Evolutionary conservation across 2,329 filamentous ascomycete genomes (phyloP).

Genomic region (Fusarium sp.): DNA sequence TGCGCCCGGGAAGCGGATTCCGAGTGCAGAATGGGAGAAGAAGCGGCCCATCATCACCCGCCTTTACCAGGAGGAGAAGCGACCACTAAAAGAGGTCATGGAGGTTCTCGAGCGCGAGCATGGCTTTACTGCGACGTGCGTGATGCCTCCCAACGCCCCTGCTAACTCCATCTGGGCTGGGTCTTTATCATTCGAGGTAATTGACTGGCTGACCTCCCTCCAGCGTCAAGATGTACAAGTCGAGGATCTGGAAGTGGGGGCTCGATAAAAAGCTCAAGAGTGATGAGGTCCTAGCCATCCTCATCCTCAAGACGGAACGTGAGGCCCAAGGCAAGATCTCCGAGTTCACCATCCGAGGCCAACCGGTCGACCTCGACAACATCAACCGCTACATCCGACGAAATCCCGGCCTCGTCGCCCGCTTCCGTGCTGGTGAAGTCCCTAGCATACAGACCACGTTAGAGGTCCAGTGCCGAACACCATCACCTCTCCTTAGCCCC

Average conservation of each 20-base stretch:
- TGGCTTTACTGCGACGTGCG: constrained; percentile 59
- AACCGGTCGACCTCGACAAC: constrained; percentile 57
- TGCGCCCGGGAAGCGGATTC: constrained; percentile 51
- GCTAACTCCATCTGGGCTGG: neutral
- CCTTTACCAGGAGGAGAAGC: constrained; percentile 60
- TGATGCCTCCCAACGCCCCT: constrained; percentile 12
- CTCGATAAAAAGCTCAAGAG: constrained; percentile 61
- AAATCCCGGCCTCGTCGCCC: constrained; percentile 55
- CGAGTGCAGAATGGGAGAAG: constrained; percentile 53
- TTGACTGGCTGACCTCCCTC: constrained; percentile 10
- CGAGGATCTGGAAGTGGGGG: constrained; percentile 60
- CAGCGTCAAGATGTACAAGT: constrained; percentile 62
- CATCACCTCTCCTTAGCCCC: constrained; percentile 42
- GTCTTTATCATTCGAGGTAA: neutral
- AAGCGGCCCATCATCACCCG: constrained; percentile 56
- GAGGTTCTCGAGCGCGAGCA: constrained; percentile 57
- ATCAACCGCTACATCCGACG: constrained; percentile 59
- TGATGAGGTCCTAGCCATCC: constrained; percentile 58
- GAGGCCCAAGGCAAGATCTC: constrained; percentile 54
- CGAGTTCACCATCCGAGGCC: constrained; percentile 57
- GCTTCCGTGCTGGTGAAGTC: constrained; percentile 50
- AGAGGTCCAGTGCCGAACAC: constrained; percentile 54
- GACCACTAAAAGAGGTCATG: constrained; percentile 59
- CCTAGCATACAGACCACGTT: constrained; percentile 51
- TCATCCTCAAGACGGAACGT: constrained; percentile 56